Conservation (phyloP, 1,284 basidiomycete species). For the Coniferiporia sulphurascens region DNA sequence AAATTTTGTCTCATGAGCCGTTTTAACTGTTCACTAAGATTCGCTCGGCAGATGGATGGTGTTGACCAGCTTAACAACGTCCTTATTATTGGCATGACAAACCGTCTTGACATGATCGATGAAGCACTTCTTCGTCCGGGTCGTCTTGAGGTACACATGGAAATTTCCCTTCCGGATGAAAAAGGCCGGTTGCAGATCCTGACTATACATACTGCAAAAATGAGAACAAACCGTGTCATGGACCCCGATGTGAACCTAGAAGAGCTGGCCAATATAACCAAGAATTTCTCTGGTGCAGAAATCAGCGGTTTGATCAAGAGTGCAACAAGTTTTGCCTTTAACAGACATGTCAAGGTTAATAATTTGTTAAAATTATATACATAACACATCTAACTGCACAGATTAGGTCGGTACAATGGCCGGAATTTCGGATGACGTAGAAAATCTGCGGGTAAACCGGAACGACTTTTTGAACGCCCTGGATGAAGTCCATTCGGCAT, state of each 20-base stretch:
- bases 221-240: slow-evolving; percentile 91
- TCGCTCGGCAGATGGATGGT: slow-evolving; percentile 82
- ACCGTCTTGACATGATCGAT: slow-evolving; percentile 98
- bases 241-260: slow-evolving; percentile 80
- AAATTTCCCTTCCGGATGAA: slow-evolving; percentile 96
- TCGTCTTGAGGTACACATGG: slow-evolving; percentile 99
- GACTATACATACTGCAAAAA: slow-evolving; percentile 93
- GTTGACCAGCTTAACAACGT: slow-evolving; percentile 99
- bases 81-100: slow-evolving; percentile 99
- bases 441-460: slow-evolving; percentile 86
- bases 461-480: slow-evolving; percentile 89
- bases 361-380: neutral
- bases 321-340: slow-evolving; percentile 97
- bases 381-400: neutral
- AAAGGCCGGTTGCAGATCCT: slow-evolving; percentile 91
- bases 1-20: neutral
- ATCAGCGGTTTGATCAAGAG: slow-evolving; percentile 96
- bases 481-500: slow-evolving; percentile 95
- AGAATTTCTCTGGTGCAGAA: slow-evolving; percentile 98
- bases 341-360: slow-evolving; percentile 85
- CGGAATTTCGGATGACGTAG: slow-evolving; percentile 93
- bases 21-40: neutral
- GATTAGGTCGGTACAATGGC: slow-evolving; percentile 86
- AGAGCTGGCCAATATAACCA: slow-evolving; percentile 84
- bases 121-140: slow-evolving; percentile 96